Evolutionary conservation across 768 basidiomycete species (phyloP).

Genomic region (Russula ochroleuca): DNA sequence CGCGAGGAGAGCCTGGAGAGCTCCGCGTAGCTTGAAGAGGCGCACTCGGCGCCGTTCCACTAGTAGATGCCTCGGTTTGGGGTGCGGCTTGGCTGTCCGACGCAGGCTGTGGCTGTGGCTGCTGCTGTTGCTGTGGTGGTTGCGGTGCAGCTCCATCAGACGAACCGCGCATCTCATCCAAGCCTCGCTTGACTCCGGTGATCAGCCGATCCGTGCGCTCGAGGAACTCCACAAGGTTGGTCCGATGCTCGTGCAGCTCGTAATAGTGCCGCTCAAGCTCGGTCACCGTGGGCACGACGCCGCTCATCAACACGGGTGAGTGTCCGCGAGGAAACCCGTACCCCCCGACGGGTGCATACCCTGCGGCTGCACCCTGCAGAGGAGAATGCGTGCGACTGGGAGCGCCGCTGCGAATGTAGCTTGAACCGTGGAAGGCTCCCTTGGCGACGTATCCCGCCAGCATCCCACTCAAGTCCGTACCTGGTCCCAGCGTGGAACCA

Average conservation of each 20-base stretch:
- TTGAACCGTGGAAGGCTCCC: slow-evolving; percentile 36
- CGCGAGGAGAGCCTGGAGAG: slow-evolving; percentile 29
- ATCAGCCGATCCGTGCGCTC: slow-evolving; percentile 72
- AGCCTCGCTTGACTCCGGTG: slow-evolving; percentile 61
- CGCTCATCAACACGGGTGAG: slow-evolving; percentile 43
- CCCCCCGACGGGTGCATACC: slow-evolving; percentile 35
- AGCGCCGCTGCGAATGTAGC: slow-evolving; percentile 57
- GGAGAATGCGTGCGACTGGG: slow-evolving; percentile 75
- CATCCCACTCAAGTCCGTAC: slow-evolving; percentile 26
- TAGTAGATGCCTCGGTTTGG: slow-evolving; percentile 19
- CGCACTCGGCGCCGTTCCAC: slow-evolving; percentile 26
- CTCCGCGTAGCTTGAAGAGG: slow-evolving; percentile 31
- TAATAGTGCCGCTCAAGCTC: slow-evolving; percentile 73
- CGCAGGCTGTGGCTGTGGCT: slow-evolving; percentile 7
- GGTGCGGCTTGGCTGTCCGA: slow-evolving; percentile 6
- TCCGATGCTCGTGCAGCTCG: slow-evolving; percentile 59
- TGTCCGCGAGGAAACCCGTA: slow-evolving; percentile 36
- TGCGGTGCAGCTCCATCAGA: slow-evolving; percentile 25
- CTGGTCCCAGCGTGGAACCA: slow-evolving; percentile 38
- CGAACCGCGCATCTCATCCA: slow-evolving; percentile 65
- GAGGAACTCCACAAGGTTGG: slow-evolving; percentile 67
- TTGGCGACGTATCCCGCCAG: slow-evolving; percentile 21
- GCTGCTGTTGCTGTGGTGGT: background rate
- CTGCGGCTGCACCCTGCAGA: slow-evolving; percentile 40
- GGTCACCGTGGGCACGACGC: slow-evolving; percentile 42